Base-by-base conservation (phyloP, 2,329 filamentous ascomycete species). In the Hymenoscyphus fructigenus region DNA sequence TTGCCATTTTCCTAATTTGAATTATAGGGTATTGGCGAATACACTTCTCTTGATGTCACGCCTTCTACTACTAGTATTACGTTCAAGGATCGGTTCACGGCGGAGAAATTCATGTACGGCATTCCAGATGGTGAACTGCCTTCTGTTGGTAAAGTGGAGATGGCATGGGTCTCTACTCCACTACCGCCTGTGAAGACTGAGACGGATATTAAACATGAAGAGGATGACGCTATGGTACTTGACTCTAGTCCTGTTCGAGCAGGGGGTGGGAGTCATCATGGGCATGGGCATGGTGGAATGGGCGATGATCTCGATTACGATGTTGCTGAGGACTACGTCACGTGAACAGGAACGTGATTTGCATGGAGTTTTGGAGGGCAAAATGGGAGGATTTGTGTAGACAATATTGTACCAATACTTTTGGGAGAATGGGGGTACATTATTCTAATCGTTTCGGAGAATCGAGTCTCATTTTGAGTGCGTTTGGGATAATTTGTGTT, bases 31-130 rank as follows among this genome's bases (percentile, higher is more conserved):
- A 79, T 88, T 36, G 87, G 86, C 61, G 87, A 89, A 65, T 88
- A 87, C 69, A 83, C 83, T 41, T 83, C 84, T 34, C 83, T 90
- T 34, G 80, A 85, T 38, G 78, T 80, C 3, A 80, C 79, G 2
- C 75, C 81, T 0, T 67, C 76, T 1, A 74, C 77, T 0, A 85
- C 87, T 1, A 78, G 83, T 61, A 83, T 91, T 60, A 84, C 83
- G 5, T 91, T 91, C 74, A 86, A 85, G 64, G 87, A 90, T 71
- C 85, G 88, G 64, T 86, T 85, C 73, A 88, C 89, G 15, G 91
- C 90, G 3, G 91, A 94, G 75, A 87, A 83, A 68, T 88, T 90
- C 71, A 85, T 84, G 78, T 85, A 85, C 71, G 80, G 84, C 32
- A 77, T 86, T n/a, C 75, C 84, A 57, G 81, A 81, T 57, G 82